These are phyloP conservation scores for Vitis vinifera DNA, from an alignment of 164 flowering plant species.

Conservation along the genomic window DNA sequence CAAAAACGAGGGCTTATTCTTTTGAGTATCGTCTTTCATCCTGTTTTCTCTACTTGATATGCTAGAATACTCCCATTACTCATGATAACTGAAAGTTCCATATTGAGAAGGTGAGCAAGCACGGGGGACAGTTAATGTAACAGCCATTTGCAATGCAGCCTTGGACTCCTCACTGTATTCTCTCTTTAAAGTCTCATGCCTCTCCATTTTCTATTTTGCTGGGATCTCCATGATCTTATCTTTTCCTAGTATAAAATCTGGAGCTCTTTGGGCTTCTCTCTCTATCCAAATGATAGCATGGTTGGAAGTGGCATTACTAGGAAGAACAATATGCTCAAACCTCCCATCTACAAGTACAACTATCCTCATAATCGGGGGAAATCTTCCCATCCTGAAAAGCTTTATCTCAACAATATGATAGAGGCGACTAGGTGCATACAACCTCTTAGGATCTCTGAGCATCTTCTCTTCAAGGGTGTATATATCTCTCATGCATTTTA, in stretches of 20 bases:
- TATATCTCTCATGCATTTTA: constrained; percentile 87
- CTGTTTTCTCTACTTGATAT: too few relatives aligned
- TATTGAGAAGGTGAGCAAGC: constrained; percentile 45
- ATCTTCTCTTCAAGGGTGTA: constrained; percentile 77
- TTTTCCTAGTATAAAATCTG: too few relatives aligned
- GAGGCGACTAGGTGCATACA: constrained; percentile 98
- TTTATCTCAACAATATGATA: constrained; percentile 95
- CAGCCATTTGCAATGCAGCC: constrained; percentile 84
- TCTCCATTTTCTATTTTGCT: constrained; percentile 67
- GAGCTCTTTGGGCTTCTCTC: too few relatives aligned
- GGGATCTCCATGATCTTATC: too few relatives aligned
- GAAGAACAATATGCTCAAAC: constrained; percentile 50
- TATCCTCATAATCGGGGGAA: constrained; percentile 48
- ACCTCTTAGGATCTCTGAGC: constrained; percentile 89
- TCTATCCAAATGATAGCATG: constrained; percentile 9
- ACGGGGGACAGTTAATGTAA: constrained; percentile 59
- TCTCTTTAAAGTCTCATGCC: constrained; percentile 56
- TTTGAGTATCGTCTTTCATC: too few relatives aligned
- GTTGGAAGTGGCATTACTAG: constrained; percentile 53
- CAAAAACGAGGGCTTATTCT: too few relatives aligned
- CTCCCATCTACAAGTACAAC: constrained; percentile 56
- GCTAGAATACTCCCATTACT: too few relatives aligned
- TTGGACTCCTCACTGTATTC: constrained; percentile 67
- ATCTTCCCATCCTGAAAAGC: constrained; percentile 69
- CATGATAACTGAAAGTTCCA: too few relatives aligned